Base-by-base conservation (phyloP, 257 asterid species). In the Fraxinus quadrangulata region DNA sequence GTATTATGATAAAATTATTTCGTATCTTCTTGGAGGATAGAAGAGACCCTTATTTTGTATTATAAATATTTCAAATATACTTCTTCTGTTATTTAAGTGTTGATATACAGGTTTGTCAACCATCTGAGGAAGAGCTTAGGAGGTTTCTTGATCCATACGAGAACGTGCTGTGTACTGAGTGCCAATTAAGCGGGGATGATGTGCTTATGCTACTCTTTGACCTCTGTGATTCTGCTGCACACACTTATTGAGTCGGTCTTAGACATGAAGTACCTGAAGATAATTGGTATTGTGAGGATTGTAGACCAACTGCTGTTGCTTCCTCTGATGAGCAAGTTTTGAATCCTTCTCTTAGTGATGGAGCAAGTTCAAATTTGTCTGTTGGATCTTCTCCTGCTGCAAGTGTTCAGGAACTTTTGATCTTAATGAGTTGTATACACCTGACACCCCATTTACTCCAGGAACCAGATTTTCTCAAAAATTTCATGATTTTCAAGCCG, bases 211-310 rank as follows among this genome's bases (percentile, higher is more conserved):
- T 91, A 59, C 93, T 94, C 0, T 94, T 97, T 36, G 98, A 94
- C 88, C 90, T 89, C 73, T 92, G 98, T 73, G 97, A 94, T 84
- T 92, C 95, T 59, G 90, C 97, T 40, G 92, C 97, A 14, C 97
- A 92, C 79, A 94, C 98, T 59, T 92, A 88, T 36, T 92, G 96
- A 77, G 97, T 92, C 56, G 97, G 97, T 73, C 90, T 92, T 54
- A 96, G 97, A 78, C 87, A 61, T 61, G 97, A 94, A 81, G 98
- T 92, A 26, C 98, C 98, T n/a, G 97, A 92, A 21, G 98, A 96
- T 73, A 89, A 92, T 85, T 94, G 98, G 98, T 92, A 92, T 79
- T 94, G 98, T 77, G 97, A 92, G 54, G 94, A 92, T 82, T 94
- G 98, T 82, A 91, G 92, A 40, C 97, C 97, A 77, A 85, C 91